Percentiles rank a stretch among this genome's conserved stretches.
Conservation (phyloP, 768 basidiomycete species). For the Leccinellum albellum region DNA sequence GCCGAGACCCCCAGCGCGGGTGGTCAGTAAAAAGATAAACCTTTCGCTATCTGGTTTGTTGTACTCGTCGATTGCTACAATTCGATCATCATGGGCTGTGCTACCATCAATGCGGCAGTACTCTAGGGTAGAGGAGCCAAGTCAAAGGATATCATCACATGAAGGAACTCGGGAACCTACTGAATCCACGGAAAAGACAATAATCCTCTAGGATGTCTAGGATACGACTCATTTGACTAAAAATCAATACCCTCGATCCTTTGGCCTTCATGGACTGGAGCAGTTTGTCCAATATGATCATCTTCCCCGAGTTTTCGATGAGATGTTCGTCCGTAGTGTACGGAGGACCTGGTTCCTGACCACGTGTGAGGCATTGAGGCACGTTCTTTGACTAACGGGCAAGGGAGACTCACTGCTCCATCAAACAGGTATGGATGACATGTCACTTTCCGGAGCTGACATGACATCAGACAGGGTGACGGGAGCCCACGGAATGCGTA, state of each 20-base stretch:
- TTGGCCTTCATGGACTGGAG: slow-evolving; percentile 83
- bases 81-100: slow-evolving; percentile 96
- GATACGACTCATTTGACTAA: slow-evolving; percentile 99
- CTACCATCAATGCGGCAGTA: slow-evolving; percentile 97
- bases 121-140: slow-evolving; percentile 41
- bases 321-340: slow-evolving; percentile 98
- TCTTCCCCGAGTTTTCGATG: slow-evolving; percentile 91
- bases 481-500: slow-evolving; percentile 26
- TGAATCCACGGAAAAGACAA: slow-evolving; percentile 84
- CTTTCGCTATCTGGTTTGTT: slow-evolving; percentile 92
- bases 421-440: slow-evolving; percentile 93
- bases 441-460: slow-evolving; percentile 72
- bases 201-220: slow-evolving; percentile 96
- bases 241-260: slow-evolving; percentile 94
- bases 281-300: slow-evolving; percentile 95
- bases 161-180: slow-evolving; percentile 43
- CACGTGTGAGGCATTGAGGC: not conserved
- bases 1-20: slow-evolving; percentile 93
- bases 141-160: slow-evolving; percentile 1
- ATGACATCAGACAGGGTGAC: not conserved
- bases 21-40: slow-evolving; percentile 95
- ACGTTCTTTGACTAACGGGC: not conserved
- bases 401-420: slow-evolving; percentile 58
- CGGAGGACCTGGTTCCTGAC: slow-evolving; percentile 91
- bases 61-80: slow-evolving; percentile 94